Conservation (phyloP, 169 alveolate genomes). For the Babesia divergens region DNA sequence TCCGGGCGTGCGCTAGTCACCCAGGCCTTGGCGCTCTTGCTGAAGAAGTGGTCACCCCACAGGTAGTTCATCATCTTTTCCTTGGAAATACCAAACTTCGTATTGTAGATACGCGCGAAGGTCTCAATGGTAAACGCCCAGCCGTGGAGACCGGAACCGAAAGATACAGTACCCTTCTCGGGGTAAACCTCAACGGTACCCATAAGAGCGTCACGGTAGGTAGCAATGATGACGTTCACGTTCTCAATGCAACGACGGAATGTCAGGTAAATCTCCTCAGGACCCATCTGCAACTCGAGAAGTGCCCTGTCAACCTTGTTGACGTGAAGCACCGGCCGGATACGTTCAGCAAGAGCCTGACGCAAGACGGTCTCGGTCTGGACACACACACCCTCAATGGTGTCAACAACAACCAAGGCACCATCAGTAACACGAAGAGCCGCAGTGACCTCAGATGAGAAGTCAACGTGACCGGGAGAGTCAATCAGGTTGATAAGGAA, state of each 20-base stretch:
- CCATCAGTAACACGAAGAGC: constrained; percentile 99
- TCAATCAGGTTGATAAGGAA: constrained; percentile 97
- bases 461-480: constrained; percentile 99
- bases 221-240: constrained; percentile 95
- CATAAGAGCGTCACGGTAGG: constrained; percentile 93
- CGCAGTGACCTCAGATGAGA: constrained; percentile 99
- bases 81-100: constrained; percentile 92
- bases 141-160: constrained; percentile 98
- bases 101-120: constrained; percentile 94
- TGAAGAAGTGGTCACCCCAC: constrained; percentile 99
- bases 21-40: constrained; percentile 94
- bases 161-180: constrained; percentile 96
- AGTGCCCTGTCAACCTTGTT: constrained; percentile 98
- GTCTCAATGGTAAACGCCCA: constrained; percentile 98
- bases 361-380: constrained; percentile 98
- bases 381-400: constrained; percentile 99
- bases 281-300: constrained; percentile 95
- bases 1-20: constrained; percentile 81
- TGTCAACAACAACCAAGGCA: constrained; percentile 98
- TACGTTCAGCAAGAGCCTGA: constrained; percentile 97
- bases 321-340: constrained; percentile 97
- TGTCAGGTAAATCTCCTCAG: constrained; percentile 96
- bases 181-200: constrained; percentile 96
- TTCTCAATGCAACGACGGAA: constrained; percentile 95
- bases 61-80: constrained; percentile 94